phyloP scores from a whole-genome alignment of 2,329 filamentous ascomycete species.

The Claviceps paspali region DNA sequence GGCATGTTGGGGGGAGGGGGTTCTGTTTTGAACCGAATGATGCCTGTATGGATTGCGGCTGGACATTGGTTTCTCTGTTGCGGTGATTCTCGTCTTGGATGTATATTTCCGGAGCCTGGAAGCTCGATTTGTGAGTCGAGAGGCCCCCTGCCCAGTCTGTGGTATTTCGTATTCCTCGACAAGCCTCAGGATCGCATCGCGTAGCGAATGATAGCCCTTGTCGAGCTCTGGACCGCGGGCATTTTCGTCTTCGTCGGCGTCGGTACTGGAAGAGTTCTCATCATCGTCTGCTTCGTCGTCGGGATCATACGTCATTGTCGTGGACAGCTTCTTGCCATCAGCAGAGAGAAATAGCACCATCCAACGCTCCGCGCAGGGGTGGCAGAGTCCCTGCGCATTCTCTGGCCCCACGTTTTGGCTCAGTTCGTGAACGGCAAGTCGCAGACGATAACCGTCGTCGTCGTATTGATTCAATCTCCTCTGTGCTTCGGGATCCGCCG shows the following conservation, averaged over 20 bases:
- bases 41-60: slow-evolving; percentile 45
- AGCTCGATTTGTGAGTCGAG: slow-evolving; percentile 55
- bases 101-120: slow-evolving; percentile 44
- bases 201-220: slow-evolving; percentile 67
- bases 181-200: slow-evolving; percentile 65
- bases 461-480: slow-evolving; percentile 37
- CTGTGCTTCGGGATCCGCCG: slow-evolving; percentile 28
- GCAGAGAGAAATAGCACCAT: slow-evolving; percentile 63
- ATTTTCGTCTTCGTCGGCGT: slow-evolving; percentile 46
- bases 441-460: slow-evolving; percentile 49
- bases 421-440: slow-evolving; percentile 57
- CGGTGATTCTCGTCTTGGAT: slow-evolving; percentile 43
- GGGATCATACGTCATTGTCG: slow-evolving; percentile 57
- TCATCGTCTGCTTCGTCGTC: slow-evolving; percentile 54
- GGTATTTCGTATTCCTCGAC: slow-evolving; percentile 74
- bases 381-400: slow-evolving; percentile 49
- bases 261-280: slow-evolving; percentile 42
- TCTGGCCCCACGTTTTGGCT: slow-evolving; percentile 48
- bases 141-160: slow-evolving; percentile 41
- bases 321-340: slow-evolving; percentile 54
- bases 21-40: slow-evolving; percentile 11
- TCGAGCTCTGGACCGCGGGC: slow-evolving; percentile 49
- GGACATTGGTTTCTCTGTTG: slow-evolving; percentile 32
- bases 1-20: slow-evolving; percentile 3
- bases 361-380: slow-evolving; percentile 75